Percentiles rank a stretch among this genome's conserved stretches.
These are phyloP conservation scores for Pythium sukuiense DNA, from an alignment of 352 stramenopile species.

Conservation along the genomic window DNA sequence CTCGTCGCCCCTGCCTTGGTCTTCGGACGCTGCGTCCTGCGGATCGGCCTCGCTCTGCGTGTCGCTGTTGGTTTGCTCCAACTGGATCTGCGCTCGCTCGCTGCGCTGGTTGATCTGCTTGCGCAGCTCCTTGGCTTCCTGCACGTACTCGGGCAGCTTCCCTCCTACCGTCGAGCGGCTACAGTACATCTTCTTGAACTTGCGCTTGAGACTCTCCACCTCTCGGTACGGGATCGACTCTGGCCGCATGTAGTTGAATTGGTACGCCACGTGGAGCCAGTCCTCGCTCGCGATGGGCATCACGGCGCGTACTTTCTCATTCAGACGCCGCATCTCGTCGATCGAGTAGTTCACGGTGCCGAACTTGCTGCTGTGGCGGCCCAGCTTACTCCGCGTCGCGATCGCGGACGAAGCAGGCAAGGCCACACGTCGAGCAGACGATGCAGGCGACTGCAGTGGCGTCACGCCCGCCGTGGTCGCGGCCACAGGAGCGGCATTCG, in stretches of 20 bases:
- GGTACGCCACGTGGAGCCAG: constrained; percentile 64
- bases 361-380: constrained; percentile 57
- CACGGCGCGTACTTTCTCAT: constrained; percentile 56
- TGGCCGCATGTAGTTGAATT: constrained; percentile 66
- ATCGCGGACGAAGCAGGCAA: background rate
- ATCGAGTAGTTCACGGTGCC: constrained; percentile 68
- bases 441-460: background rate
- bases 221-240: constrained; percentile 64
- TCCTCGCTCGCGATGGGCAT: constrained; percentile 49
- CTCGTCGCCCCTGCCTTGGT: background rate
- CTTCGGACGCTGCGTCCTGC: background rate
- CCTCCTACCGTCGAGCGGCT: constrained; percentile 23
- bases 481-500: constrained; percentile 17
- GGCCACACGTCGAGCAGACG: background rate
- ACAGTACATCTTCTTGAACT: constrained; percentile 79
- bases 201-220: constrained; percentile 64
- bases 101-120: constrained; percentile 46
- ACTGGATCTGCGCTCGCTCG: constrained; percentile 36
- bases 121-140: constrained; percentile 54
- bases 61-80: constrained; percentile 30
- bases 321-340: constrained; percentile 67
- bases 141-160: constrained; percentile 46
- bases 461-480: background rate
- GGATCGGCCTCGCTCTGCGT: constrained; percentile 36
- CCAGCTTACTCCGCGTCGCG: constrained; percentile 14